Percentiles rank a stretch among this genome's conserved stretches.
Evolutionary conservation across 768 basidiomycete species (phyloP).

Genomic region (Sporobolomyces phaffii): DNA sequence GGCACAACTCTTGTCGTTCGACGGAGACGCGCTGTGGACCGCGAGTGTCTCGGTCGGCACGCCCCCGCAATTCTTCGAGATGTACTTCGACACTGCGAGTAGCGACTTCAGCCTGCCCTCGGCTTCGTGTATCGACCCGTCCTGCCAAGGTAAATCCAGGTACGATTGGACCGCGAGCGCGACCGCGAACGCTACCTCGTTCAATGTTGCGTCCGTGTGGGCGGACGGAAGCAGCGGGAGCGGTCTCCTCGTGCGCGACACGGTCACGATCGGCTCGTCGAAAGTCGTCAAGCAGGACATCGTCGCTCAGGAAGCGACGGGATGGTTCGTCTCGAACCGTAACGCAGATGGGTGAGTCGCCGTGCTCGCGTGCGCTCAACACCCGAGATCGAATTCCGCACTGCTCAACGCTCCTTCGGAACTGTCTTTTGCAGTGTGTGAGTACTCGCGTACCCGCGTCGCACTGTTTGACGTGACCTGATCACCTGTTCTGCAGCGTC

Average conservation of each 20-base stretch:
- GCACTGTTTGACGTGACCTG: too few relatives aligned
- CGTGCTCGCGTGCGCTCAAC: neutral
- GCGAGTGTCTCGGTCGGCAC: conserved; percentile 44
- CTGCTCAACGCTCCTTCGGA: too few relatives aligned
- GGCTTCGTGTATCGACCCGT: neutral
- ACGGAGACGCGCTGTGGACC: conserved; percentile 11
- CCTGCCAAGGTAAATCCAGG: neutral
- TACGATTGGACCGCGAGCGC: neutral
- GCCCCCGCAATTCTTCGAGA: conserved; percentile 41
- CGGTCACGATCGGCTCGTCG: conserved; percentile 1
- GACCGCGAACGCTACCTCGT: neutral
- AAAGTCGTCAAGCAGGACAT: neutral
- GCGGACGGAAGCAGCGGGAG: neutral
- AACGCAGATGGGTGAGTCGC: neutral
- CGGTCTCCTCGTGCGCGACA: neutral
- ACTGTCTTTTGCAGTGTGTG: neutral
- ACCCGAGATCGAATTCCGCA: too few relatives aligned
- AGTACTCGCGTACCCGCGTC: too few relatives aligned
- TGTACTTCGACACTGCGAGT: conserved; percentile 45
- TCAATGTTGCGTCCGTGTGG: neutral
- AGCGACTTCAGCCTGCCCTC: conserved; percentile 34
- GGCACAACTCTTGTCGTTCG: neutral
- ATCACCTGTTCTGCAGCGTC: neutral
- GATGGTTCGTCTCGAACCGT: neutral
- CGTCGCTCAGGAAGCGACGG: neutral